A percentile compares a stretch with the other conserved stretches of the same genome.
phyloP scores from a whole-genome alignment of 768 basidiomycete genomes.

The Cubamyces lactineus region DNA sequence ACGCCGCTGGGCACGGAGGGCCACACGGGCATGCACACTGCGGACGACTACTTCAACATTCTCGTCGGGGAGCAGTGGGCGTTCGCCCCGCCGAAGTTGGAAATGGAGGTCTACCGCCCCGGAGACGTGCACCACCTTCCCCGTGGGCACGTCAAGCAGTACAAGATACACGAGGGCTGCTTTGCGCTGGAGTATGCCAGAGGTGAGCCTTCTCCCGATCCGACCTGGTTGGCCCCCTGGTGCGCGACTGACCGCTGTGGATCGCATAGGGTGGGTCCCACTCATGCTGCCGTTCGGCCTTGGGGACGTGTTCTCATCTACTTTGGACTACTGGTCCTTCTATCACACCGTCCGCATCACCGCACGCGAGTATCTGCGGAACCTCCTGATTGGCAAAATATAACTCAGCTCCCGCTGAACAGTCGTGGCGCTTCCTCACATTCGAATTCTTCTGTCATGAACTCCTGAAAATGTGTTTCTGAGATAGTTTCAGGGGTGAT shows the following conservation, averaged over 20 bases:
- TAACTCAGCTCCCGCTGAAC: slow-evolving; percentile 35
- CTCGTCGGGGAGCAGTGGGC: slow-evolving; percentile 95
- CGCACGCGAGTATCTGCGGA: slow-evolving; percentile 79
- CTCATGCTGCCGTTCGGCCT: slow-evolving; percentile 95
- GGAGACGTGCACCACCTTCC: slow-evolving; percentile 86
- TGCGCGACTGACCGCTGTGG: no score
- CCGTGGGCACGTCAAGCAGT: slow-evolving; percentile 89
- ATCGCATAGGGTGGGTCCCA: slow-evolving; percentile 87
- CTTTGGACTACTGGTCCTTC: slow-evolving; percentile 83
- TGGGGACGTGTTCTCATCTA: slow-evolving; percentile 83
- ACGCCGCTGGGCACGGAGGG: slow-evolving; percentile 98
- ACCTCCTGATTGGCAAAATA: slow-evolving; percentile 87
- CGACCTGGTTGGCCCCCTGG: no score
- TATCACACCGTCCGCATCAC: slow-evolving; percentile 80
- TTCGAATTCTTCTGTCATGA: no score
- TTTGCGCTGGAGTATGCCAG: slow-evolving; percentile 95
- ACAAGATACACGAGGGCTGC: slow-evolving; percentile 96
- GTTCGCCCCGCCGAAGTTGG: slow-evolving; percentile 76
- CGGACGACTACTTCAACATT: slow-evolving; percentile 98
- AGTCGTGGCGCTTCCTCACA: no score
- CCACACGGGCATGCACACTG: slow-evolving; percentile 90
- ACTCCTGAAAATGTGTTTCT: no score
- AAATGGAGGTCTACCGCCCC: slow-evolving; percentile 82
- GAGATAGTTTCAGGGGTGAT: no score
- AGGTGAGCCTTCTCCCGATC: slow-evolving; percentile 59